Percentiles rank a stretch among this genome's conserved stretches.
Conservation (phyloP, 345 rosid species). For the Psidium friedrichsthalianum region DNA sequence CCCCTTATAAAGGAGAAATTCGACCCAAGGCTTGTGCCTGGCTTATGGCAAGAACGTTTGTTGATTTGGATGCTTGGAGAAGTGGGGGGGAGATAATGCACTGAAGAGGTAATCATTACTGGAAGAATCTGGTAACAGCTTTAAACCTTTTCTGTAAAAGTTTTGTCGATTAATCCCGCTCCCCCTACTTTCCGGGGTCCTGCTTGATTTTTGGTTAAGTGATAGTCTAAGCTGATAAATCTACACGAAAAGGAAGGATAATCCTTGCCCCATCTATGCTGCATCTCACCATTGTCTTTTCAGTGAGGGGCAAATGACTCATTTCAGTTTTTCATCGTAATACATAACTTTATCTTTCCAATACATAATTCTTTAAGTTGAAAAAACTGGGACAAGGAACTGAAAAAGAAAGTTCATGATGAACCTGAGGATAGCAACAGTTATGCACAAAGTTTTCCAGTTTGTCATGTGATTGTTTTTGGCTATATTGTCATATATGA, state of each 20-base stretch:
- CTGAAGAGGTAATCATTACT: constrained; percentile 95
- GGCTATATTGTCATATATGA: not conserved
- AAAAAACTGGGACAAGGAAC: not conserved
- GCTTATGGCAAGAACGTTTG: constrained; percentile 99
- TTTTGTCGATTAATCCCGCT: not conserved
- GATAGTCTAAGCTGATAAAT: not conserved
- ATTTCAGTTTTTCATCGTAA: not conserved
- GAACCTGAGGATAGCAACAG: not conserved
- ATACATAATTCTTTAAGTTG: not conserved
- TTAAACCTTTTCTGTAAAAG: not conserved
- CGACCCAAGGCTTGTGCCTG: constrained; percentile 98
- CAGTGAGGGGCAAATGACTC: not conserved
- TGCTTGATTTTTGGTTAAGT: not conserved
- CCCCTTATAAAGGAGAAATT: constrained; percentile 90
- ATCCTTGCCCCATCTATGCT: not conserved
- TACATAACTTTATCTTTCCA: not conserved
- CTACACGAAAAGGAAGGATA: not conserved
- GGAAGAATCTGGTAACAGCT: constrained; percentile 77
- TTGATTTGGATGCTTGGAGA: constrained; percentile 98
- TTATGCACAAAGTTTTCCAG: not conserved
- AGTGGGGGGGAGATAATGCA: constrained; percentile 96
- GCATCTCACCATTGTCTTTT: not conserved
- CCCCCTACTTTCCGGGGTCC: not conserved
- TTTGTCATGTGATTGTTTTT: not conserved
- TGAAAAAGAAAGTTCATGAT: not conserved